Evolutionary conservation across 2,329 filamentous ascomycete species (phyloP).

Genomic region (Alternaria sp.): DNA sequence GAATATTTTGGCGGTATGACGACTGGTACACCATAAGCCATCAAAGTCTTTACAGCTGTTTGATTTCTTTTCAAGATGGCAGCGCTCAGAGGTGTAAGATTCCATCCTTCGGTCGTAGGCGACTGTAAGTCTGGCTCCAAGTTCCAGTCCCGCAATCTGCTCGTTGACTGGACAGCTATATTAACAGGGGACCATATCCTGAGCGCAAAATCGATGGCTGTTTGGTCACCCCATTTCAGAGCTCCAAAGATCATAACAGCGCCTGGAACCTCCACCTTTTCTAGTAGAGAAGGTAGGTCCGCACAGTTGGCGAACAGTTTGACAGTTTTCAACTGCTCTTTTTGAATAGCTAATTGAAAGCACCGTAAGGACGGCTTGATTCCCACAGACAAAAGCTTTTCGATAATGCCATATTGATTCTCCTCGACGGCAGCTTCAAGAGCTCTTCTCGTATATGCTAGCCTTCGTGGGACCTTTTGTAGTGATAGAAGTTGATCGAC

Average conservation of each 20-base stretch:
- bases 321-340: not conserved
- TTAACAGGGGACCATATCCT: not conserved
- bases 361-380: not conserved
- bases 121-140: not conserved
- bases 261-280: too few species aligned
- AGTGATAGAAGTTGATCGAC: not conserved
- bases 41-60: accelerated
- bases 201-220: not conserved
- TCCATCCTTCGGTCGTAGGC: accelerated
- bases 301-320: not conserved
- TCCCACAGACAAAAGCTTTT: not conserved
- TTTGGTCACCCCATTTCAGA: not conserved
- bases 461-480: not conserved
- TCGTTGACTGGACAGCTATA: too few species aligned
- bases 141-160: not conserved
- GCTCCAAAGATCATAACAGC: not conserved
- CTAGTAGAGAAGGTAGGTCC: too few species aligned
- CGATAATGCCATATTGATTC: not conserved
- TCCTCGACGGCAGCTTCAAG: not conserved
- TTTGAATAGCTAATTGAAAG: not conserved
- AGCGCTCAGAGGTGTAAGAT: not conserved
- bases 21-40: not conserved
- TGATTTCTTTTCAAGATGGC: not conserved
- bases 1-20: too few species aligned
- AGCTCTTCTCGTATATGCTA: not conserved